These are phyloP conservation scores for Penicillium sp. DNA, from an alignment of 2,329 filamentous ascomycete species.

Conservation along the genomic window DNA sequence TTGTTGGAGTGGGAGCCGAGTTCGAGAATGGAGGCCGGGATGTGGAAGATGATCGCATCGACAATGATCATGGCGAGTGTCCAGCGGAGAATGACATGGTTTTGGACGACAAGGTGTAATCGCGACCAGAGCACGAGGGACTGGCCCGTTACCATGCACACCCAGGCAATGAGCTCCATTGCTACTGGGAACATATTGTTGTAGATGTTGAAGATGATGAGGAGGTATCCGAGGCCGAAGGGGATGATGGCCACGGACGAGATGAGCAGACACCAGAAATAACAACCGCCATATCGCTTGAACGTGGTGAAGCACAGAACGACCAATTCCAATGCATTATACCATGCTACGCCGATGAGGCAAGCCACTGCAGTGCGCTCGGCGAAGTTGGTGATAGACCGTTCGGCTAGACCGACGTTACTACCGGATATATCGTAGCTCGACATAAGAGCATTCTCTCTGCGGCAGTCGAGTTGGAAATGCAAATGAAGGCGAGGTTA, in stretches of 20 bases:
- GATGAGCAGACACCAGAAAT: conserved; percentile 50
- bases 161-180: conserved; percentile 45
- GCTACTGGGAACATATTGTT: conserved; percentile 38
- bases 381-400: conserved; percentile 8
- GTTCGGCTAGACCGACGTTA: conserved; percentile 12
- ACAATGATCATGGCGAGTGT: conserved; percentile 47
- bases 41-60: conserved; percentile 42
- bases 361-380: conserved; percentile 16
- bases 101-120: conserved; percentile 45
- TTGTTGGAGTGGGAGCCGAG: conserved; percentile 35
- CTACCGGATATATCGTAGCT: conserved; percentile 12
- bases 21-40: conserved; percentile 43
- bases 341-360: conserved; percentile 46
- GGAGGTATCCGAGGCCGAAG: conserved; percentile 46
- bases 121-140: conserved; percentile 50
- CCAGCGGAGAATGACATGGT: conserved; percentile 32
- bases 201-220: conserved; percentile 43
- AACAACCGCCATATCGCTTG: conserved; percentile 44
- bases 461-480: background rate
- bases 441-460: conserved; percentile 24
- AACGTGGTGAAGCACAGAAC: conserved; percentile 50
- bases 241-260: conserved; percentile 45
- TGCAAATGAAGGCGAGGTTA: background rate
- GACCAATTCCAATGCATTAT: conserved; percentile 49
- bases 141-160: conserved; percentile 49